Evolutionary conservation across 176 grass and related monocot genomes (phyloP).

Genomic region (Triticum urartu): DNA sequence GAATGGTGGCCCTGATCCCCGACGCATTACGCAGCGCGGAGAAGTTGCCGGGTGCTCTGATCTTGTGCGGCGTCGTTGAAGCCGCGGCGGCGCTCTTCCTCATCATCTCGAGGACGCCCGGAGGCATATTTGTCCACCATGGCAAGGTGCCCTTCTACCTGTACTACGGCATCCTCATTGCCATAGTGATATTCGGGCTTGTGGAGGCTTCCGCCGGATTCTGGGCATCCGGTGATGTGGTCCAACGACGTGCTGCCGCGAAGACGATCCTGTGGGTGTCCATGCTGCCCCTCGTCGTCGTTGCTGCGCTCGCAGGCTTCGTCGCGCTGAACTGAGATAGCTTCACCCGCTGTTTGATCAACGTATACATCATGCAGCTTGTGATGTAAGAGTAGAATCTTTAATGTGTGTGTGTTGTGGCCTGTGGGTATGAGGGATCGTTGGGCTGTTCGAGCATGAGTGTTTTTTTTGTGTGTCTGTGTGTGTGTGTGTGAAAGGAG

Average conservation of each 20-base stretch:
- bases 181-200: not conserved
- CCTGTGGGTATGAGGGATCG: too few relatives aligned
- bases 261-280: not conserved
- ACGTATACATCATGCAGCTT: not conserved
- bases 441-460: too few relatives aligned
- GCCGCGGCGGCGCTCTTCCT: slow-evolving; percentile 13
- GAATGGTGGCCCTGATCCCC: not conserved
- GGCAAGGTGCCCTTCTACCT: not conserved
- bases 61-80: not conserved
- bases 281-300: not conserved
- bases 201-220: not conserved
- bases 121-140: not conserved
- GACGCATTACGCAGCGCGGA: not conserved
- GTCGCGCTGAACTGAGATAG: not conserved
- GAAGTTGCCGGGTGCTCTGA: not conserved
- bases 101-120: not conserved
- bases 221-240: not conserved
- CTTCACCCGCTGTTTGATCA: not conserved
- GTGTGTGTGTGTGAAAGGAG: too few relatives aligned
- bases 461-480: too few relatives aligned
- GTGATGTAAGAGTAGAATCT: too few relatives aligned
- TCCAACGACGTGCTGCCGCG: not conserved
- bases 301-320: not conserved
- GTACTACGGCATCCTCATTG: not conserved
- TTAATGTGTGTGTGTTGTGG: too few relatives aligned